A percentile compares a stretch with the other conserved stretches of the same genome.
Conservation (phyloP, 805 yeast species). For the Candida insectalens region DNA sequence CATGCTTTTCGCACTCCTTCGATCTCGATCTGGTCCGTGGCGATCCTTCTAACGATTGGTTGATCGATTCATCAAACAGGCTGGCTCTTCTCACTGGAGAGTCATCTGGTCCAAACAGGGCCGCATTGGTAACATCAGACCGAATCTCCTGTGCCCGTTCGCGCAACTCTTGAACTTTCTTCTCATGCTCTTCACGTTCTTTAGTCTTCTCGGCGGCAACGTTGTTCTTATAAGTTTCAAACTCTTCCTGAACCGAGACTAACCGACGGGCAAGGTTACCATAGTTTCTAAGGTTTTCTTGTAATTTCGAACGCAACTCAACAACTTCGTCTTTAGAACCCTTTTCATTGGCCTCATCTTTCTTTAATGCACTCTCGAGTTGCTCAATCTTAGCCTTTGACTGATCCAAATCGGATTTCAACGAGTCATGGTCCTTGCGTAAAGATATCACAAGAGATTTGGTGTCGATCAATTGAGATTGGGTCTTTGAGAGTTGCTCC, state of each 20-base stretch:
- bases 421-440: not conserved
- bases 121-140: constrained; percentile 1
- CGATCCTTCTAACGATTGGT: not conserved
- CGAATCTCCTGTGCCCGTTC: not conserved
- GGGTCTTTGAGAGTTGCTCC: not conserved
- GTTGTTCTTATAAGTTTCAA: not conserved
- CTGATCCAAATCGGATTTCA: not conserved
- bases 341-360: not conserved
- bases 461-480: not conserved
- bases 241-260: not conserved
- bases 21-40: not conserved
- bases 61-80: constrained; percentile 1
- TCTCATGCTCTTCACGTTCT: not conserved
- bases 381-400: constrained; percentile 2
- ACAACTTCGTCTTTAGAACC: not conserved
- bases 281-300: not conserved
- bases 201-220: constrained; percentile 1
- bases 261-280: not conserved
- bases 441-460: not conserved
- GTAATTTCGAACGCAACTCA: not conserved
- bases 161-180: not conserved
- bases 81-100: not conserved
- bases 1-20: not conserved
- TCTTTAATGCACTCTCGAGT: constrained; percentile 1
- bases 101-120: not conserved